Conservation (phyloP, 441 rosid species). For the Gossypium laxum region DNA sequence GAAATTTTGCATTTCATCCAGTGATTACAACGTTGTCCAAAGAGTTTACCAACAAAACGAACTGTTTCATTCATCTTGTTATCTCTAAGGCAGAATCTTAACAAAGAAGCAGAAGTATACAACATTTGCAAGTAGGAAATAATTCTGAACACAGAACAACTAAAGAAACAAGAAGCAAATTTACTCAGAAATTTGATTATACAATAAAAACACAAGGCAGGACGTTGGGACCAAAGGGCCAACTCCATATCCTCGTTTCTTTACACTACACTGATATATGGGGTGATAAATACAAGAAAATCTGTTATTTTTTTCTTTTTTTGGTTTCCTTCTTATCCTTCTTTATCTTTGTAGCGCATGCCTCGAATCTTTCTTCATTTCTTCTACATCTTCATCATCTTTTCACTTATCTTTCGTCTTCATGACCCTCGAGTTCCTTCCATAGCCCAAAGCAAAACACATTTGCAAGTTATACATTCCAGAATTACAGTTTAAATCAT, state of each 20-base stretch:
- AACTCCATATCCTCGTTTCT: slow-evolving; percentile 16
- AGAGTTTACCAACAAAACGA: background rate
- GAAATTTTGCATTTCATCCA: background rate
- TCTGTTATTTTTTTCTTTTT: background rate
- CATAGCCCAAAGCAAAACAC: slow-evolving; percentile 4
- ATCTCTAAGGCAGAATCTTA: slow-evolving; percentile 7
- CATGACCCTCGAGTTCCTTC: background rate
- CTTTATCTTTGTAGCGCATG: slow-evolving; percentile 1
- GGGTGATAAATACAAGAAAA: slow-evolving; percentile 27
- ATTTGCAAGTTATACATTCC: slow-evolving; percentile 9
- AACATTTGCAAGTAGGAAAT: slow-evolving; percentile 12
- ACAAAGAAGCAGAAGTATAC: slow-evolving; percentile 14
- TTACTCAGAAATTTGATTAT: slow-evolving; percentile 32
- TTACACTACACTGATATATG: slow-evolving; percentile 36
- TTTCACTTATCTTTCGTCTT: background rate
- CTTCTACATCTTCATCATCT: slow-evolving; percentile 2
- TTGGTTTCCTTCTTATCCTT: slow-evolving; percentile 20
- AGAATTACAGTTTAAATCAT: background rate
- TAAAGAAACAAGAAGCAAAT: slow-evolving; percentile 27
- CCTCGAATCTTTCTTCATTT: slow-evolving; percentile 10
- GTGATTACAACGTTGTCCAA: background rate
- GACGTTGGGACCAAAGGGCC: slow-evolving; percentile 19
- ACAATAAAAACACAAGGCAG: slow-evolving; percentile 35
- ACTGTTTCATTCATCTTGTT: background rate
- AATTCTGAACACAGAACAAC: slow-evolving; percentile 20